phyloP scores from a whole-genome alignment of 495 filamentous ascomycete genomes.

The Usnea hakonensis region DNA sequence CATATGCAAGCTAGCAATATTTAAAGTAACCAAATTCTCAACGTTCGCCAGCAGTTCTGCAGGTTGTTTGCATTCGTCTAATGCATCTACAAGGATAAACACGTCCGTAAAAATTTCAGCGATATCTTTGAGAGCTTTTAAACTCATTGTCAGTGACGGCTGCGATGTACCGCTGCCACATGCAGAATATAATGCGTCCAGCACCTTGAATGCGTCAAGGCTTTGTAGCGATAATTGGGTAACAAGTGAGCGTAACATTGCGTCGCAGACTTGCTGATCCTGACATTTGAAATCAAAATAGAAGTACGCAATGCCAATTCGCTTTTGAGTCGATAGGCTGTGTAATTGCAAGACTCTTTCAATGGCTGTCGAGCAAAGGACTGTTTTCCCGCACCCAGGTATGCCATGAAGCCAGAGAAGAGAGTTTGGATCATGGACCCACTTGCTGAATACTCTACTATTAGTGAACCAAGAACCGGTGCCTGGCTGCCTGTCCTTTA shows the following conservation, averaged over 20 bases:
- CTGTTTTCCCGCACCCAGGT: slow-evolving; percentile 35
- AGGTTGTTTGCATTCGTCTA: slow-evolving; percentile 27
- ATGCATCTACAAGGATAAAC: slow-evolving; percentile 24
- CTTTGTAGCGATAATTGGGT: slow-evolving; percentile 23
- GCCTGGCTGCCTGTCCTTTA: slow-evolving; percentile 1
- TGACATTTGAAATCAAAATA: slow-evolving; percentile 32
- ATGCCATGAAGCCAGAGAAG: slow-evolving; percentile 34
- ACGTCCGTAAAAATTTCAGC: background rate
- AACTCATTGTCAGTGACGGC: background rate
- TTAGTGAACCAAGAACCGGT: slow-evolving; percentile 31
- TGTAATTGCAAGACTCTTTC: slow-evolving; percentile 20
- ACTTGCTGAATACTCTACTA: slow-evolving; percentile 22
- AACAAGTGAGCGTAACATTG: slow-evolving; percentile 26
- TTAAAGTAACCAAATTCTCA: slow-evolving; percentile 16
- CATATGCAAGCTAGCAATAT: slow-evolving; percentile 23
- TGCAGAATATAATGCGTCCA: slow-evolving; percentile 16
- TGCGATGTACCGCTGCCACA: slow-evolving; percentile 17
- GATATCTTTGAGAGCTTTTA: background rate
- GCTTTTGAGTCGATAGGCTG: background rate
- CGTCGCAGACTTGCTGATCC: slow-evolving; percentile 20
- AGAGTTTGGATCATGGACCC: slow-evolving; percentile 19
- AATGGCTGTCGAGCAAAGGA: slow-evolving; percentile 30
- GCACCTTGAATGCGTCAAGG: background rate
- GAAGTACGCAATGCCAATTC: slow-evolving; percentile 16
- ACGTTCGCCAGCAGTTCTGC: slow-evolving; percentile 21